phyloP scores from a whole-genome alignment of 2,329 filamentous ascomycete genomes.

The Coniochaeta ligniaria region DNA sequence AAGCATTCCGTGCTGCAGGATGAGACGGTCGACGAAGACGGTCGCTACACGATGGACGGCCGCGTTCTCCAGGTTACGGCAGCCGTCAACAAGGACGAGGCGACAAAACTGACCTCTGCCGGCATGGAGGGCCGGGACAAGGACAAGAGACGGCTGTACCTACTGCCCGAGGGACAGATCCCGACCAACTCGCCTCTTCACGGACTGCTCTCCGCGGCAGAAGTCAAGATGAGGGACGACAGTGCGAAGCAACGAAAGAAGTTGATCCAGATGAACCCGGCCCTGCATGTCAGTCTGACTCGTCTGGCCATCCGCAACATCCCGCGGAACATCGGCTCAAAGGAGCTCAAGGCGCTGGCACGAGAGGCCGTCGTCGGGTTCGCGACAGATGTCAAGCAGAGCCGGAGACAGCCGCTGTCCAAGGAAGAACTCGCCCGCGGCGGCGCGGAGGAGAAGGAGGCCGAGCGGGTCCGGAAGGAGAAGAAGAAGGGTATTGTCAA shows the following conservation, averaged over 20 bases:
- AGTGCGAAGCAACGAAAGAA: conserved; percentile 83
- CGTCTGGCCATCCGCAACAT: conserved; percentile 89
- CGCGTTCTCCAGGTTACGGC: conserved; percentile 78
- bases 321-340: conserved; percentile 73
- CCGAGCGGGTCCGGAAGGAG: conserved; percentile 70
- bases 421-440: conserved; percentile 81
- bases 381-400: conserved; percentile 78
- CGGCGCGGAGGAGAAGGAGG: conserved; percentile 70
- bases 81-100: conserved; percentile 79
- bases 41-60: conserved; percentile 84
- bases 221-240: conserved; percentile 81
- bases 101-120: conserved; percentile 65
- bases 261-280: conserved; percentile 85
- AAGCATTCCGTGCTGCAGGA: conserved; percentile 85
- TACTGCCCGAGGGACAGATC: conserved; percentile 82
- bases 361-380: conserved; percentile 92
- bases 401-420: conserved; percentile 69
- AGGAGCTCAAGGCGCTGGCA: conserved; percentile 85
- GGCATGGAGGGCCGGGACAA: conserved; percentile 65
- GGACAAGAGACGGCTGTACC: conserved; percentile 84
- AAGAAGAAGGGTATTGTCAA: conserved; percentile 83
- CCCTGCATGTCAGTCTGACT: conserved; percentile 80
- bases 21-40: conserved; percentile 71
- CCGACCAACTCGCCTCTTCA: conserved; percentile 70
- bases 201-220: conserved; percentile 65